A percentile compares a stretch with the other conserved stretches of the same genome.
phyloP scores from a whole-genome alignment of 257 asterid species.

The Solanum tacnaense region DNA sequence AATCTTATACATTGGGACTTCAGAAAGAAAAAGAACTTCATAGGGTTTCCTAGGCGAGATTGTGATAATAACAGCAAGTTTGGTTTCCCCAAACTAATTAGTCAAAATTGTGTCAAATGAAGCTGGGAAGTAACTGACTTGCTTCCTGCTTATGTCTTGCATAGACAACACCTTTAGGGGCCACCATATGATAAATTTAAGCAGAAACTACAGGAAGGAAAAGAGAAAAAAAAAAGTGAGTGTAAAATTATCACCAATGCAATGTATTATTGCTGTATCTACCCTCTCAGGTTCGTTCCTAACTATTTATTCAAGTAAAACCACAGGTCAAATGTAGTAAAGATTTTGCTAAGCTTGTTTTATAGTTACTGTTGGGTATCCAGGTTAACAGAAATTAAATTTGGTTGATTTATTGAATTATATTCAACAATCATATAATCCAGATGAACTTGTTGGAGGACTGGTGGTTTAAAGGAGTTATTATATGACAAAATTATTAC shows the following conservation, averaged over 20 bases:
- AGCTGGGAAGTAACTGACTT: neutral
- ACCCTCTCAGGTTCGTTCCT: neutral
- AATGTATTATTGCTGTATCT: neutral
- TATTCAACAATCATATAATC: neutral
- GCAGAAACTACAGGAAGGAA: neutral
- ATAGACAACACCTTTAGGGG: neutral
- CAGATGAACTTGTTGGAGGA: constrained; percentile 1
- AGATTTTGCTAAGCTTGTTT: neutral
- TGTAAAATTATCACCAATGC: neutral
- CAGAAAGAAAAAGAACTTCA: neutral
- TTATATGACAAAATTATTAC: neutral
- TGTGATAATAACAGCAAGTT: neutral
- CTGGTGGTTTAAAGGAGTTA: neutral
- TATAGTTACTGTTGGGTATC: neutral
- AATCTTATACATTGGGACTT: neutral
- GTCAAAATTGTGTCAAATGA: neutral
- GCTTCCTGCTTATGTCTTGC: neutral
- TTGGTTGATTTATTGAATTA: neutral
- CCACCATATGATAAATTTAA: neutral
- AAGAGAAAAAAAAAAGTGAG: neutral
- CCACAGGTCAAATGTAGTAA: neutral
- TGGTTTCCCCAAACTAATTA: neutral
- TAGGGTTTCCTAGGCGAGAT: neutral
- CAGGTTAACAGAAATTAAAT: neutral
- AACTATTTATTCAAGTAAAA: neutral